Base-by-base conservation (phyloP, 2,329 filamentous ascomycete species). In the Pseudogymnoascus sp. region DNA sequence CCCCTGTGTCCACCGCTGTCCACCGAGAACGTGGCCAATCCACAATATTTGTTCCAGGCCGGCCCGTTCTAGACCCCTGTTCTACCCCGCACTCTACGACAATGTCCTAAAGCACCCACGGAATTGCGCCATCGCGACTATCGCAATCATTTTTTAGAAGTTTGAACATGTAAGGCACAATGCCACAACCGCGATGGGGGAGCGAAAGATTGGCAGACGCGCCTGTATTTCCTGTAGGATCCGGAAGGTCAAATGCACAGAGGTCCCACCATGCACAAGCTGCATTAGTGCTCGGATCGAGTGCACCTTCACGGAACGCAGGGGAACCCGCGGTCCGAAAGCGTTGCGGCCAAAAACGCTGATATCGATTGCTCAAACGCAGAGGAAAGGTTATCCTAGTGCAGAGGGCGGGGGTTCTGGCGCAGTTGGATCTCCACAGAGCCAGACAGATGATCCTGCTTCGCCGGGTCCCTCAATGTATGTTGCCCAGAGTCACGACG, bases 161-260 rank as follows among this genome's bases (percentile, higher is more conserved):
- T 38, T 29, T 33, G 37, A 62, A 26, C 16, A 52, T 37, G 45
- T 43, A 37, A n/a, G 35, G n/a, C 37, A 23, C 12, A 58, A 62
- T 58, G 26, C 29, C 3, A 10, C 31, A 31, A 59, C 39, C 37
- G n/a, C 60, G 61, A 59, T 59, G 55, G 45, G 45, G 49, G 59
- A 63, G 62, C 61, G 60, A 45, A 68, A 66, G 59, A 63, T 72
- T 43, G 69, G 70, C 45, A 77, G 75, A 63, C 68, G 78, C 31
- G 78, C 79, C 10, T 81, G 80, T 68, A 80, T 82, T 65, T 78
- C 76, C 19, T 82, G 80, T 72, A 81, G 80, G 71, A 75, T 82
- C 43, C 76, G 80, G 62, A 82, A 82, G 71, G 77, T 82, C 63
- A 76, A 77, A 55, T 82, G 80, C 68, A 77, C 76, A 12, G 80